phyloP scores from a whole-genome alignment of 345 rosid species.

The Chamaenerion angustifolium region DNA sequence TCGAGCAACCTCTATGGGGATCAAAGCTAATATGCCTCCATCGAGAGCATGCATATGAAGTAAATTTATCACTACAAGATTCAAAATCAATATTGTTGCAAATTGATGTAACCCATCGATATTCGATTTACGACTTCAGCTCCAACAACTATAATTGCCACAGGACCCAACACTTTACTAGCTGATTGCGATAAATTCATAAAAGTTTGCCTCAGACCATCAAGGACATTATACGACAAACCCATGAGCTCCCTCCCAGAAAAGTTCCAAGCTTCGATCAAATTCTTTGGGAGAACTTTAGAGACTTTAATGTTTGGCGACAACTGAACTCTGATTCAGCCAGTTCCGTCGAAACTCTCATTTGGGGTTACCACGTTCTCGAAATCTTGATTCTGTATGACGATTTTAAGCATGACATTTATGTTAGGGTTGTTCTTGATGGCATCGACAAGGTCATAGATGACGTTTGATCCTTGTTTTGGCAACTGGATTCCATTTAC shows the following conservation, averaged over 20 bases:
- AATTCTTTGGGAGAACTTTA: constrained; percentile 42
- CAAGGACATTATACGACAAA: constrained; percentile 55
- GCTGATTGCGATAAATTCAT: constrained; percentile 79
- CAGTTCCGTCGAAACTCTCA: constrained; percentile 63
- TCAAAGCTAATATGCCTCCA: constrained; percentile 83
- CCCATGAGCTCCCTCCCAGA: constrained; percentile 64
- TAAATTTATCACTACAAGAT: constrained; percentile 81
- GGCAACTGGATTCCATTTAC: constrained; percentile 47
- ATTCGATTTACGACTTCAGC: constrained; percentile 90
- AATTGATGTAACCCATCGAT: constrained; percentile 78
- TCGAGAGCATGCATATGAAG: constrained; percentile 88
- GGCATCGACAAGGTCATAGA: constrained; percentile 52
- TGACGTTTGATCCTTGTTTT: constrained; percentile 39
- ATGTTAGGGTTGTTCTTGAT: constrained; percentile 54
- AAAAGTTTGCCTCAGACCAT: constrained; percentile 73
- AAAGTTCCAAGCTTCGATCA: constrained; percentile 45
- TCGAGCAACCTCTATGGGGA: constrained; percentile 70
- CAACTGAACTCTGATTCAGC: constrained; percentile 80
- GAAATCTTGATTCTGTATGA: constrained; percentile 40
- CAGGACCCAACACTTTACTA: constrained; percentile 81
- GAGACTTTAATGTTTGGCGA: constrained; percentile 68
- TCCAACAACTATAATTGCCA: constrained; percentile 91
- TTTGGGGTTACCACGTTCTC: constrained; percentile 67
- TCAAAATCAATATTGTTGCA: constrained; percentile 70
- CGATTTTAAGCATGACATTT: constrained; percentile 49